phyloP scores from a whole-genome alignment of 441 rosid genomes.

The Sinapis alba region DNA sequence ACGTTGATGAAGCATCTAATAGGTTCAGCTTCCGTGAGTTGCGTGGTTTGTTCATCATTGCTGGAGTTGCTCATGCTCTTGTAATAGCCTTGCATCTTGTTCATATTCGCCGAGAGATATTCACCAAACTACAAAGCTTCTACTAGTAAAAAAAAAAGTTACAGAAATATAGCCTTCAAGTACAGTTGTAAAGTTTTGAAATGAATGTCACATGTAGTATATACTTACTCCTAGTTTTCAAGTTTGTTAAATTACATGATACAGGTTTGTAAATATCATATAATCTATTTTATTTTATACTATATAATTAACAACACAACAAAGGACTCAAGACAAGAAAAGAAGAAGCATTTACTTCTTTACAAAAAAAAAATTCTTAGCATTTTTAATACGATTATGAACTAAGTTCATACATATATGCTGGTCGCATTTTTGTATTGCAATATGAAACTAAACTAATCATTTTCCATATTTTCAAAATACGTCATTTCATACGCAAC shows the following conservation, averaged over 20 bases:
- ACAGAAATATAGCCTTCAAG: neutral
- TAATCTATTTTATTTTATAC: too few relatives aligned
- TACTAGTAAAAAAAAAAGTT: neutral
- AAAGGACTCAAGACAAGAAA: neutral
- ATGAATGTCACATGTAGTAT: neutral
- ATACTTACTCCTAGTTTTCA: neutral
- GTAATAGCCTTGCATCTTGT: constrained; percentile 20
- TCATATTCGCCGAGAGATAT: constrained; percentile 20
- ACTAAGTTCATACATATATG: neutral
- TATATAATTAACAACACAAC: neutral
- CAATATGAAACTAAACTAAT: too few relatives aligned
- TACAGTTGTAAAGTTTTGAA: neutral
- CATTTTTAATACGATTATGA: neutral
- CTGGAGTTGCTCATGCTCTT: constrained; percentile 26
- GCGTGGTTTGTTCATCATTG: constrained; percentile 37
- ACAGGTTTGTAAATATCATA: too few relatives aligned
- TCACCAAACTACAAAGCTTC: constrained; percentile 23
- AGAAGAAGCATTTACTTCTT: neutral
- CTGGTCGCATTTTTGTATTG: neutral
- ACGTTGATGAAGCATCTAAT: constrained; percentile 15
- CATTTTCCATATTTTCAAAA: neutral
- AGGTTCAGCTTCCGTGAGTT: constrained; percentile 20
- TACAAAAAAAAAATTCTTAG: too few relatives aligned
- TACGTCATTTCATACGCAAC: neutral
- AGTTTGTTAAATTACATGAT: neutral